These are phyloP conservation scores for Ulvella scutata DNA, from an alignment of 139 green algal species.

Conservation along the genomic window DNA sequence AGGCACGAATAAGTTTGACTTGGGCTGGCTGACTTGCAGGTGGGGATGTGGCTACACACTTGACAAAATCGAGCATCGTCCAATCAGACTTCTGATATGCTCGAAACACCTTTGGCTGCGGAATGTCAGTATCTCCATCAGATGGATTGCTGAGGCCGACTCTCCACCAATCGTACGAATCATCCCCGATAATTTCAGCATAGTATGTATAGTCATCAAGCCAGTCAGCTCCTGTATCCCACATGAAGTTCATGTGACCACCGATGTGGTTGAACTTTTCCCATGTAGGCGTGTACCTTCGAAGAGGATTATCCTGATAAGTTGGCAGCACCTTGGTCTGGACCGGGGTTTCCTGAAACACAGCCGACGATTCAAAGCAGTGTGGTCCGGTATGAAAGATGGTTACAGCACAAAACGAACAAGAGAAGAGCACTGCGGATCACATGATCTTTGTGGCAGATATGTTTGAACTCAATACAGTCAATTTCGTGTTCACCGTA, in stretches of 20 bases:
- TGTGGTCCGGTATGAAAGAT: too few species aligned
- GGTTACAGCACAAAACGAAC: too few species aligned
- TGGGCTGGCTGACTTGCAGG: too few species aligned
- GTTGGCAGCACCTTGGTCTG: neutral
- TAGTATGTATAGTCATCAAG: conserved; percentile 4
- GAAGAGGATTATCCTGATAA: neutral
- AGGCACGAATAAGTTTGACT: too few species aligned
- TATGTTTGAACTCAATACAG: too few species aligned
- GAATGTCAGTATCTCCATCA: neutral
- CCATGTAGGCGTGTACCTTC: neutral
- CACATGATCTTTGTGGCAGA: too few species aligned
- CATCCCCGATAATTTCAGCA: neutral
- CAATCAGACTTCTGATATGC: neutral
- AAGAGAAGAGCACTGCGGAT: too few species aligned
- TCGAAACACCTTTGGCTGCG: neutral
- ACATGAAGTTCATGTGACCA: neutral
- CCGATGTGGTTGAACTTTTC: neutral
- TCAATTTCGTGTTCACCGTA: neutral
- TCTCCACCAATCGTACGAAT: neutral
- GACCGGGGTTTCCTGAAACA: neutral
- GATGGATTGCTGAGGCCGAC: neutral
- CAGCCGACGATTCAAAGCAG: too few species aligned
- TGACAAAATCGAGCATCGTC: neutral
- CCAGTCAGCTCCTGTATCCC: neutral
- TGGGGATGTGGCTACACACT: neutral